Evolutionary conservation across 495 filamentous ascomycete genomes (phyloP), one percentile per base, ranked within the genome.

Genomic region (Cryomyces antarcticus): DNA sequence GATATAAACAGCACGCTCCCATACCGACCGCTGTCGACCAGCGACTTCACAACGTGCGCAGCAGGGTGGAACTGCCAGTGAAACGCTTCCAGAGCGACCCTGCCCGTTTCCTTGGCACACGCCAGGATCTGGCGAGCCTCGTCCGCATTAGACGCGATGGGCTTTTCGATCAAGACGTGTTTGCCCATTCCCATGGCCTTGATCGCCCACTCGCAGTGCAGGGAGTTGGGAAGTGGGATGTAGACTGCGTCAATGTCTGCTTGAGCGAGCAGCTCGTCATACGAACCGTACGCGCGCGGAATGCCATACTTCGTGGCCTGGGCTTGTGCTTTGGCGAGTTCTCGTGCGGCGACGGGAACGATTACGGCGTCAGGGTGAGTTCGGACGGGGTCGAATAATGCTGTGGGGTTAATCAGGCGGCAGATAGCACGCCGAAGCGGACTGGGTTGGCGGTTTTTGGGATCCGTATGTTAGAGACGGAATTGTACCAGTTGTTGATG

Each of bases 151-250:
- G 65, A 65, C 3, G 61, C 58, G 9, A 64, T 65, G 2, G 70
- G 70, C 51, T 75, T 73, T 49, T 75, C 73, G 10, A 70, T 52
- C 4, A 78, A 59, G 29, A 78, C 71, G 53, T 76, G 72, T 49
- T 76, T 76, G 1, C 69, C 68, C 3, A 59, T 61, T n/a, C 55
- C 49, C 28, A 77, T 55, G 10, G 70, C 55, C 42, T 63, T 65
- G 39, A 66, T 31, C 1, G 70, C 54, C 72, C 70, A 77, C 51
- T 74, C 71, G 41, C 59, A 67, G 47, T 74, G 70, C 17, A 71
- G 52, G 5, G 59, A 60, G 48, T 70, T 72, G 5, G 68, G 68
- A 4, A 71, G 53, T 6, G 65, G 57, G 43, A 72, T 66, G 53
- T 68, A 71, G 30, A 77, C 57, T 37, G 56, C 59, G 41, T 72